Conservation (phyloP, 495 filamentous ascomycete genomes). For the Trichoderma orchidacearum region DNA sequence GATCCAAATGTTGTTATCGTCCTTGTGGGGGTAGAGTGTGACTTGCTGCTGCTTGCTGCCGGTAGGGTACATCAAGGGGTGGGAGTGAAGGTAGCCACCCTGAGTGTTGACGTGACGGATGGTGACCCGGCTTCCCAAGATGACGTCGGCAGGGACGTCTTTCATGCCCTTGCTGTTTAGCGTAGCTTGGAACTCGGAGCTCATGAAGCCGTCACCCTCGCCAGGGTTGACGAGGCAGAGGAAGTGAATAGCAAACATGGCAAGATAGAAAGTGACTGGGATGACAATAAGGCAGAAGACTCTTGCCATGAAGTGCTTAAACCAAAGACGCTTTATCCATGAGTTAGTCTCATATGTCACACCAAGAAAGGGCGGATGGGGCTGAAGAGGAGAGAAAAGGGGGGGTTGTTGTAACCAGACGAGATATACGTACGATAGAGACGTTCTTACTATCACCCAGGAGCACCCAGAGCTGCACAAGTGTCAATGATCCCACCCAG, state of each 20-base stretch:
- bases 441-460: slow-evolving; percentile 80
- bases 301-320: slow-evolving; percentile 90
- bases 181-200: slow-evolving; percentile 95
- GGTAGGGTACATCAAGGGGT: slow-evolving; percentile 91
- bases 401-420: neutral
- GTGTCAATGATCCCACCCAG: slow-evolving; percentile 87
- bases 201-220: slow-evolving; percentile 98
- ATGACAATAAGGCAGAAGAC: slow-evolving; percentile 88
- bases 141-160: slow-evolving; percentile 84
- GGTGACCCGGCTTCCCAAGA: slow-evolving; percentile 71
- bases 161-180: slow-evolving; percentile 93
- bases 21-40: slow-evolving; percentile 96
- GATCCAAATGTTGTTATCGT: slow-evolving; percentile 92
- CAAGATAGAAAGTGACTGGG: slow-evolving; percentile 80
- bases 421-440: slow-evolving; percentile 49
- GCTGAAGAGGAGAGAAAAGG: neutral
- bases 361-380: neutral
- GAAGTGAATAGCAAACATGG: slow-evolving; percentile 95
- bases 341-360: neutral
- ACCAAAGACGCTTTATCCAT: slow-evolving; percentile 51
- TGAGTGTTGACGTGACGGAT: slow-evolving; percentile 94
- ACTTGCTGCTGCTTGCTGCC: slow-evolving; percentile 98
- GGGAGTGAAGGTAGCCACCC: slow-evolving; percentile 93
- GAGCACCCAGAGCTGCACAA: slow-evolving; percentile 86
- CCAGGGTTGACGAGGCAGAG: slow-evolving; percentile 83